Evolutionary conservation across 768 basidiomycete genomes (phyloP).

Genomic region (Suillus fuscotomentosus): DNA sequence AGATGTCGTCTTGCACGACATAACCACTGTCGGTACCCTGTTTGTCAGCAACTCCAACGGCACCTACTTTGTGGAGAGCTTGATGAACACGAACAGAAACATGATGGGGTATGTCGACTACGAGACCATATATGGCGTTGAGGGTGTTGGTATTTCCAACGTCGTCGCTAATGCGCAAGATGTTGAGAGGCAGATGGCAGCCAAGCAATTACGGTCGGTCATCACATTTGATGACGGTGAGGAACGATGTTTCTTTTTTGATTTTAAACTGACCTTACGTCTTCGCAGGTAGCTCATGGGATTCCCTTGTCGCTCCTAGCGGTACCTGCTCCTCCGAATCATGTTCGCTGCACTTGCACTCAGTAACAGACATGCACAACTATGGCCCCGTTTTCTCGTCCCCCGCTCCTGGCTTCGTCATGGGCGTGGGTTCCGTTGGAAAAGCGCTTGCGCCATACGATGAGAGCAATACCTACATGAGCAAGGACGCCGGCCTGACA

Average conservation of each 20-base stretch:
- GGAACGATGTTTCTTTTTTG: constrained; percentile 5
- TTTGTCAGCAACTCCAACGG: constrained; percentile 97
- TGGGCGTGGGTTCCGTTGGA: constrained; percentile 95
- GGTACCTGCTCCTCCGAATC: constrained; percentile 49
- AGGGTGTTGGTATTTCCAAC: constrained; percentile 92
- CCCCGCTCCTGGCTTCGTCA: constrained; percentile 89
- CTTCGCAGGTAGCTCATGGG: constrained; percentile 67
- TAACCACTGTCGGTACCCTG: constrained; percentile 74
- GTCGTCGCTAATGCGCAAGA: constrained; percentile 81
- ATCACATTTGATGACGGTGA: constrained; percentile 90
- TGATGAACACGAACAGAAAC: constrained; percentile 93
- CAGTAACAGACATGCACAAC: constrained; percentile 91
- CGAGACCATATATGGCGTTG: constrained; percentile 81
- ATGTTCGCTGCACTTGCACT: constrained; percentile 91
- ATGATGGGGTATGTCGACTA: constrained; percentile 88
- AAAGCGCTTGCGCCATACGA: constrained; percentile 65
- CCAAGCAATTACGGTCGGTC: constrained; percentile 72
- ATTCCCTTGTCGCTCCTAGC: constrained; percentile 61
- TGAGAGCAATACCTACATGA: constrained; percentile 92
- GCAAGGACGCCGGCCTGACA: constrained; percentile 81
- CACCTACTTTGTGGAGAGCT: constrained; percentile 88
- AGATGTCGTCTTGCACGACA: constrained; percentile 81
- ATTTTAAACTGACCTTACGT: constrained; percentile 1
- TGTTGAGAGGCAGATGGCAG: constrained; percentile 66
- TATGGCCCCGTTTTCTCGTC: constrained; percentile 94